Evolutionary conservation across 495 filamentous ascomycete species (phyloP).

Genomic region (Neurospora sp.): DNA sequence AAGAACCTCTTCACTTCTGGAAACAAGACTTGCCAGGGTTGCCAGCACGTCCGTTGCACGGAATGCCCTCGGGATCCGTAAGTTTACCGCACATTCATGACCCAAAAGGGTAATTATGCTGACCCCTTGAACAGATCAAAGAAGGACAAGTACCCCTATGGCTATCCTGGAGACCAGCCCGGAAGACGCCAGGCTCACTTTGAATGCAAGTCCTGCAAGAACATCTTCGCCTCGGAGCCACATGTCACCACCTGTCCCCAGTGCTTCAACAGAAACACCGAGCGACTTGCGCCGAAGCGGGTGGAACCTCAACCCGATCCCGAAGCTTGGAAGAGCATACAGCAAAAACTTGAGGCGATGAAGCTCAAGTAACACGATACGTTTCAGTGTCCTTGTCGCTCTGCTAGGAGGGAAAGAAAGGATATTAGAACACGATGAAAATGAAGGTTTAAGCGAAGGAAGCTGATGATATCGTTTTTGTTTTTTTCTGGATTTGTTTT

Average conservation of each 20-base stretch:
- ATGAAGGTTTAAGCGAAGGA: background rate
- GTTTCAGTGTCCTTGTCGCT: background rate
- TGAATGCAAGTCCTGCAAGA: slow-evolving; percentile 55
- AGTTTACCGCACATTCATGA: slow-evolving; percentile 25
- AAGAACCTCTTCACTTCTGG: slow-evolving; percentile 44
- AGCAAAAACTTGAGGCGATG: slow-evolving; percentile 44
- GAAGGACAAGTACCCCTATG: slow-evolving; percentile 62
- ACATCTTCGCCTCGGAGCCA: slow-evolving; percentile 38
- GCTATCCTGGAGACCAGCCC: slow-evolving; percentile 61
- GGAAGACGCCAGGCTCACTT: slow-evolving; percentile 42
- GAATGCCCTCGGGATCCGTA: slow-evolving; percentile 77
- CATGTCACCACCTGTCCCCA: slow-evolving; percentile 42
- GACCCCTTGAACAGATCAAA: slow-evolving; percentile 44
- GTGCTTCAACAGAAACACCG: slow-evolving; percentile 51
- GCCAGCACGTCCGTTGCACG: slow-evolving; percentile 69
- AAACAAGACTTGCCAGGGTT: slow-evolving; percentile 50
- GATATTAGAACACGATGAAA: background rate
- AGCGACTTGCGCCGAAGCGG: slow-evolving; percentile 43
- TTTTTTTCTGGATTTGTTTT: background rate
- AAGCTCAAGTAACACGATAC: slow-evolving; percentile 21
- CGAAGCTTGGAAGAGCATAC: slow-evolving; percentile 50
- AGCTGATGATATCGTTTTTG: background rate
- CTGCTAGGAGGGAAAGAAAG: background rate
- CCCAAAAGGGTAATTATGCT: slow-evolving; percentile 6
- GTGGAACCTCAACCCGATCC: slow-evolving; percentile 55